Conservation (phyloP, 2,329 filamentous ascomycete species). For the Tolypocladium amazonense region DNA sequence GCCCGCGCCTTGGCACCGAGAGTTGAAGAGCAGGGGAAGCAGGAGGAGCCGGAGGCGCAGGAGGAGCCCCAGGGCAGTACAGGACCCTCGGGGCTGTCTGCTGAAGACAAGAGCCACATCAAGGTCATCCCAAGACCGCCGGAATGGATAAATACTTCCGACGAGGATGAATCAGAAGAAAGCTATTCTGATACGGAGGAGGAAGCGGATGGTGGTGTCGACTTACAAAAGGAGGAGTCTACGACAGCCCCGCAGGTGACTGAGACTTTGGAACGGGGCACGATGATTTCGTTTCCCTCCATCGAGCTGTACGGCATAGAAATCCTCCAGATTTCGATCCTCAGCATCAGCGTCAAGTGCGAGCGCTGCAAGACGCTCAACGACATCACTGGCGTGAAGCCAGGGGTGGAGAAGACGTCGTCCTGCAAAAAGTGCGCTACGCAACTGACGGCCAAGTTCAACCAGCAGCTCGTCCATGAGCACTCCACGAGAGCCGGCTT, state of each 20-base stretch:
- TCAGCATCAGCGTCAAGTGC: conserved; percentile 67
- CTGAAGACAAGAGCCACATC: conserved; percentile 51
- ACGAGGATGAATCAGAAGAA: conserved; percentile 36
- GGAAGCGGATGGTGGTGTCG: conserved; percentile 30
- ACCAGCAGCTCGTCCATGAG: conserved; percentile 60
- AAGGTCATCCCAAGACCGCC: conserved; percentile 65
- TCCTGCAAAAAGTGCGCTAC: conserved; percentile 51
- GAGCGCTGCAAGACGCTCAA: conserved; percentile 64
- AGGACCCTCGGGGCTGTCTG: conserved; percentile 6
- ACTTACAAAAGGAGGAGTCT: conserved; percentile 19
- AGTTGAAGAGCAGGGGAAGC: conserved; percentile 5
- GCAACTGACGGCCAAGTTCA: conserved; percentile 42
- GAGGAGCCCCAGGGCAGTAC: conserved; percentile 3
- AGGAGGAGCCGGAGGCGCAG: not conserved
- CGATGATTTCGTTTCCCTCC: conserved; percentile 69
- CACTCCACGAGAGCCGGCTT: conserved; percentile 69
- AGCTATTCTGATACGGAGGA: conserved; percentile 34
- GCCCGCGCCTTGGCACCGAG: conserved; percentile 16
- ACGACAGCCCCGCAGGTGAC: conserved; percentile 4
- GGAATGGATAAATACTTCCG: conserved; percentile 52
- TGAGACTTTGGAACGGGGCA: conserved; percentile 49
- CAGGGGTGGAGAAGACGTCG: conserved; percentile 37
- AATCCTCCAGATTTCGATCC: conserved; percentile 54
- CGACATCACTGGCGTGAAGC: conserved; percentile 57
- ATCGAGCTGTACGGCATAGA: conserved; percentile 71